Base-by-base conservation (phyloP, 495 filamentous ascomycete genomes). In the Trichocladium uniseriatum region DNA sequence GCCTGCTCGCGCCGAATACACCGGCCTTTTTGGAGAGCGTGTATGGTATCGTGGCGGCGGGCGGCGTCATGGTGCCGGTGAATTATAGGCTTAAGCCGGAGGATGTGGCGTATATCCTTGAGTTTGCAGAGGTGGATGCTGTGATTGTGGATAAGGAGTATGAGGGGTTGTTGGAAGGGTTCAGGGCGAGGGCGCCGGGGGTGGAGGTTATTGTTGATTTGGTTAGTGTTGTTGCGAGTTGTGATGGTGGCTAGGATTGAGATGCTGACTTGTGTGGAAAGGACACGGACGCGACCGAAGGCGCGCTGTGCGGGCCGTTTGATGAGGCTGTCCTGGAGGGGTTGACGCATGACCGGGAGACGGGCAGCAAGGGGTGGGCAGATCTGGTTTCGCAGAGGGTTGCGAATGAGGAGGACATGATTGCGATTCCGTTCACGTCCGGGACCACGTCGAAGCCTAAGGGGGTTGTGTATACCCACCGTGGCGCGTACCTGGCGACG, bases 401-500 rank as follows among this genome's bases (percentile, higher is more conserved):
- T 5, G 65, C 70, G 3, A 73, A 86, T 59, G 92, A 98, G 62
- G 83, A 95, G 52, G 82, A 77, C 51, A 69, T 83, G 54, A 77
- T 97, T 51, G 87, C 90, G n/a, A 74, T 76, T 20, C 70, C 71
- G 10, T 97, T 96, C 68, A 98, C 92, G 0, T 89, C 83, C 54
- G 92, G 92, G 9, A 98, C 92, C 11, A 98, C 92, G 2, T 87
- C 89, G 9, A 78, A 74, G 34, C 92, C 92, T 2, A 98, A 98
- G 64, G 92, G 94, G 22, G 92, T 96, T 2, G 83, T 94, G 45
- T 96, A 82, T 60, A 97, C 89, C 5, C 84, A 96, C 65, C 78
- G 92, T 34, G 84, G 89, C 14, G 79, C 77, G 13, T 98, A 98
- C 63, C 72, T 98, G 8, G 92, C 86, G 0, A 74, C 89, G 0